Percentiles rank a stretch among this genome's conserved stretches.
These are phyloP conservation scores for Colletotrichum somersetense DNA, from an alignment of 2,329 filamentous ascomycete species.

Conservation along the genomic window DNA sequence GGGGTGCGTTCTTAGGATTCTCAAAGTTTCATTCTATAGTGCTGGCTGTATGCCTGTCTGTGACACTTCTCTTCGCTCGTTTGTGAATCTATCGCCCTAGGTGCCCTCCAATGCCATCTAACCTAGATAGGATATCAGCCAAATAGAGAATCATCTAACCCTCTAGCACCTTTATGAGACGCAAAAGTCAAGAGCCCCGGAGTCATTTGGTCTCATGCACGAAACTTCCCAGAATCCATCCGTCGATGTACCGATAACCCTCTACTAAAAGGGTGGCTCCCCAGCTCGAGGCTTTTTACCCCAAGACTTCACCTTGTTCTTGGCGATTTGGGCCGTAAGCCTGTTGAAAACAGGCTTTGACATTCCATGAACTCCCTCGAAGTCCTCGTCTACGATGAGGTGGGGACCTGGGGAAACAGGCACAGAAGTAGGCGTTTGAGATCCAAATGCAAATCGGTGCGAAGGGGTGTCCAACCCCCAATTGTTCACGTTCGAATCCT, in stretches of 20 bases:
- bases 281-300: background rate
- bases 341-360: constrained; percentile 30
- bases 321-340: constrained; percentile 19
- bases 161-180: background rate
- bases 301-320: background rate
- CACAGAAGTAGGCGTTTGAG: background rate
- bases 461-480: background rate
- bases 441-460: background rate
- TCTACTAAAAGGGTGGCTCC: constrained; percentile 24
- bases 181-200: background rate
- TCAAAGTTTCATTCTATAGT: background rate
- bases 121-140: background rate
- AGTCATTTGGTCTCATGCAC: background rate
- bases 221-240: background rate
- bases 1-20: background rate
- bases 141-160: background rate
- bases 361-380: constrained; percentile 18
- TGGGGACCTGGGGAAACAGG: background rate
- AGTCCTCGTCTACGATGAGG: background rate
- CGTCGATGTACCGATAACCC: background rate
- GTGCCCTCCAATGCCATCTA: background rate
- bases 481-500: background rate
- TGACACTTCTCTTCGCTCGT: background rate
- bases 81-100: background rate
- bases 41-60: background rate